Base-by-base conservation (phyloP, 1,284 basidiomycete species). In the Pascua sp. region DNA sequence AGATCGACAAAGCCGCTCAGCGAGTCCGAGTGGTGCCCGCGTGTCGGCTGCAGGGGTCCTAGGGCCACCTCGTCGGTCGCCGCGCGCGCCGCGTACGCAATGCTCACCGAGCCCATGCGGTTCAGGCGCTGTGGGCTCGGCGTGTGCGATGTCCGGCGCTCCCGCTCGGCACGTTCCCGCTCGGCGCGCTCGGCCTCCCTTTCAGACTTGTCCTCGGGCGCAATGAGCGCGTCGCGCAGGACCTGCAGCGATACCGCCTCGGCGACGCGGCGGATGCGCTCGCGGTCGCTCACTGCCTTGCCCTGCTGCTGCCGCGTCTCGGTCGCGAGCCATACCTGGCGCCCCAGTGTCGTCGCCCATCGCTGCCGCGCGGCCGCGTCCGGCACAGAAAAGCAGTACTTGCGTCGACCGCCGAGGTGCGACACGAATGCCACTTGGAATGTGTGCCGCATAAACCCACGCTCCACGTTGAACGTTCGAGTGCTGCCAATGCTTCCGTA, bases 371-470 rank as follows among this genome's bases (percentile, higher is more conserved):
- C 81, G 16, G 88, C 79, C 1, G 85, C 81, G 66, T 91, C 88
- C 51, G 88, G 84, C 44, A 95, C 86, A 65, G 89, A 91, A 80
- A 95, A 95, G 85, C 95, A 91, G 77, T 96, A 96, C 70, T 87
- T 86, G 63, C 91, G 83, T 73, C 87, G 88, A 55, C 79, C 64
- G 32, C 85, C 85, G 15, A 80, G 73, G 63, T 88, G 86, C 64
- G 88, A 87, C 45, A 83, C 66, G 77, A 96, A 96, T 4, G 90
- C 86, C 18, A 96, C 77, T 70, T 94, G 90, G 80, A 96, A 92
- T 0, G 91, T 94, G 70, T 94, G 88, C 50, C 86, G 85, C 92
- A 96, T 95, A 78, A 94, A 94, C 0, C 88, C 86, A 24, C 92
- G 85, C 73, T 96, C 93, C 57, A 96, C 86, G 32, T 83, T 81